A percentile compares a stretch with the other conserved stretches of the same genome.
phyloP scores from a whole-genome alignment of 1,139 yeast genomes.

The Hyphopichia pseudoburtonii region DNA sequence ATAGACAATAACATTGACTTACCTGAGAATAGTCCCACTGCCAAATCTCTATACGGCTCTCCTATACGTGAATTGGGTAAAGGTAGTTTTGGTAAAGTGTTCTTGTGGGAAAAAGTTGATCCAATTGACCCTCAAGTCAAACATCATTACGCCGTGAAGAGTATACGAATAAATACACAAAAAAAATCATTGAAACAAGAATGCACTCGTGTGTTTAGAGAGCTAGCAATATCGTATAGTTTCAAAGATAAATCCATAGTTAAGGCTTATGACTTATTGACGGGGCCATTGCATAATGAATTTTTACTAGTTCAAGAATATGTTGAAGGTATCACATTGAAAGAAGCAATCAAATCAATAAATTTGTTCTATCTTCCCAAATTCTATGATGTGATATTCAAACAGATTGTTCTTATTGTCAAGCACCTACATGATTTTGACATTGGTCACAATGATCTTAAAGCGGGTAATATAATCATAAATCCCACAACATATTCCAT shows the following conservation, averaged over 20 bases:
- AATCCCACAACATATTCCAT: not conserved
- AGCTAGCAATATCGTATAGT: constrained; percentile 2
- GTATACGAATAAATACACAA: not conserved
- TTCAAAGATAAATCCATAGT: constrained; percentile 1
- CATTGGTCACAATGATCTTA: constrained; percentile 5
- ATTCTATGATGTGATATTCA: constrained; percentile 3
- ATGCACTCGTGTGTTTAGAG: constrained; percentile 3
- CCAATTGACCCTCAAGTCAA: not conserved
- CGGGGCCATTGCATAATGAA: constrained; percentile 1
- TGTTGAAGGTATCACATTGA: constrained; percentile 8
- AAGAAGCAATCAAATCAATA: not conserved
- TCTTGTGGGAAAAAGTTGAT: constrained; percentile 1
- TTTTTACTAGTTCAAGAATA: constrained; percentile 12
- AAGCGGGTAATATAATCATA: constrained; percentile 4
- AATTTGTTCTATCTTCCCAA: constrained; percentile 2
- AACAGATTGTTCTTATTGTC: constrained; percentile 1
- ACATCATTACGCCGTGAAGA: constrained; percentile 1
- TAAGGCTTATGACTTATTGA: constrained; percentile 1
- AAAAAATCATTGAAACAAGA: not conserved
- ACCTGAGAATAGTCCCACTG: not conserved
- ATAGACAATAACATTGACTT: not conserved
- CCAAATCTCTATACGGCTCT: not conserved
- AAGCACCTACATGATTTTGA: constrained; percentile 4
- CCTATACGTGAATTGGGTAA: constrained; percentile 2
- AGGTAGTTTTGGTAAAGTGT: constrained; percentile 4